Conservation (phyloP, 306 rosid genomes). For the Fragaria iinumae region DNA sequence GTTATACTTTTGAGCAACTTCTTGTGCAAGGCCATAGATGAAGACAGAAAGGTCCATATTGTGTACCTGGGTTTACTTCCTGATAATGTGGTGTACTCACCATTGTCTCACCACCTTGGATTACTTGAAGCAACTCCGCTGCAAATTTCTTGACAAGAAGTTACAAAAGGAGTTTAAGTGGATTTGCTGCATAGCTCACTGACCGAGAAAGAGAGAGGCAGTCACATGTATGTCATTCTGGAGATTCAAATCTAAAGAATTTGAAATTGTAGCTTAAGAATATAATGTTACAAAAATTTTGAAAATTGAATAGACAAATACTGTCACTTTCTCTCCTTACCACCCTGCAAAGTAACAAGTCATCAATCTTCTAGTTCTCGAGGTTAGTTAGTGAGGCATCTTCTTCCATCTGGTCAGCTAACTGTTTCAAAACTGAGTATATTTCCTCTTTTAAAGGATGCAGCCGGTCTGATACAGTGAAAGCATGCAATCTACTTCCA, state of each 20-base stretch:
- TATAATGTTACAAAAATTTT: constrained; percentile 10
- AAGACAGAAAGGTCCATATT: too few species aligned
- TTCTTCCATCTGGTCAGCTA: constrained; percentile 48
- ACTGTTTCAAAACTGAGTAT: constrained; percentile 52
- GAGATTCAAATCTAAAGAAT: constrained; percentile 32
- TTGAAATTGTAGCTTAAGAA: constrained; percentile 15
- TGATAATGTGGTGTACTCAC: neutral
- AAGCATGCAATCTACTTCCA: constrained; percentile 50
- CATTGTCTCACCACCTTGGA: constrained; percentile 9
- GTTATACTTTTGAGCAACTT: too few species aligned
- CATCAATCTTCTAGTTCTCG: constrained; percentile 30
- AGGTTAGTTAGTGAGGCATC: constrained; percentile 30
- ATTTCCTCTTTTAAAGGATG: constrained; percentile 58
- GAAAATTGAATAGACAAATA: constrained; percentile 13
- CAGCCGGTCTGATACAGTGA: constrained; percentile 50
- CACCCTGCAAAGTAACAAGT: constrained; percentile 17
- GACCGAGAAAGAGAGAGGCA: neutral
- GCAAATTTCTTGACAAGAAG: neutral
- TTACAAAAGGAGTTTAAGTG: neutral
- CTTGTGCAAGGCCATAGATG: too few species aligned
- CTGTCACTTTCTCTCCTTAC: constrained; percentile 29
- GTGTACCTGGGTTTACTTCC: too few species aligned
- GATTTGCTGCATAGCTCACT: constrained; percentile 6
- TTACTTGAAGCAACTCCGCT: neutral
- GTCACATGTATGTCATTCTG: constrained; percentile 17